Evolutionary conservation across 1,284 basidiomycete species (phyloP).

Genomic region (Exobasidium cylindrosporum): DNA sequence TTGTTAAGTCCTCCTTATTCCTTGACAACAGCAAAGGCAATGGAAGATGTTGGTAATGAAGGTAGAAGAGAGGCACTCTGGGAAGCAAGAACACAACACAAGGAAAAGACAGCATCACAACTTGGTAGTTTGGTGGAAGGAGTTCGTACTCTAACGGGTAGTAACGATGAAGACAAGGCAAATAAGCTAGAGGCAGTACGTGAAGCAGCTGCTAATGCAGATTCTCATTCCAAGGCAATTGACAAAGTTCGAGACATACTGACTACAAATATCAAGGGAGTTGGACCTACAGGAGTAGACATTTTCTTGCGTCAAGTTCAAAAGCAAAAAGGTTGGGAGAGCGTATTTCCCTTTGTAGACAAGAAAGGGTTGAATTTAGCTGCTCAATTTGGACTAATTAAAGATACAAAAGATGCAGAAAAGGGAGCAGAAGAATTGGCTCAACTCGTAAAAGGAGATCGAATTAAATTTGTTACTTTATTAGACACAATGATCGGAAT

Average conservation of each 20-base stretch:
- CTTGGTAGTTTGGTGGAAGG: conserved; percentile 31
- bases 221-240: conserved; percentile 3
- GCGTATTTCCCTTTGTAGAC: conserved; percentile 36
- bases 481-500: conserved; percentile 35
- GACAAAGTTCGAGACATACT: conserved; percentile 19
- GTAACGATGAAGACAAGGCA: conserved; percentile 14
- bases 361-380: conserved; percentile 22
- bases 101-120: conserved; percentile 38
- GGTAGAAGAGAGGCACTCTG: conserved; percentile 30
- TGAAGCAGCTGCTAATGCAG: conserved; percentile 17
- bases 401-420: conserved; percentile 15
- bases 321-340: conserved; percentile 22
- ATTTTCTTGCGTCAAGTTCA: conserved; percentile 35
- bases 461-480: conserved; percentile 30
- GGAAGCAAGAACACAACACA: conserved; percentile 38
- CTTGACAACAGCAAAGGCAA: conserved; percentile 23
- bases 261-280: conserved; percentile 26
- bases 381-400: conserved; percentile 23
- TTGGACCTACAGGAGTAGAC: conserved; percentile 26
- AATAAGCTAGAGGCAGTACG: conserved; percentile 18
- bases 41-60: conserved; percentile 28
- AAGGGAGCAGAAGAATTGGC: conserved; percentile 21
- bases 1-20: conserved; percentile 31
- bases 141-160: conserved; percentile 16
- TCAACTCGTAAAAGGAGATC: conserved; percentile 25